Evolutionary conservation across 2,329 filamentous ascomycete genomes (phyloP).

Genomic region (Aureobasidium sp.): DNA sequence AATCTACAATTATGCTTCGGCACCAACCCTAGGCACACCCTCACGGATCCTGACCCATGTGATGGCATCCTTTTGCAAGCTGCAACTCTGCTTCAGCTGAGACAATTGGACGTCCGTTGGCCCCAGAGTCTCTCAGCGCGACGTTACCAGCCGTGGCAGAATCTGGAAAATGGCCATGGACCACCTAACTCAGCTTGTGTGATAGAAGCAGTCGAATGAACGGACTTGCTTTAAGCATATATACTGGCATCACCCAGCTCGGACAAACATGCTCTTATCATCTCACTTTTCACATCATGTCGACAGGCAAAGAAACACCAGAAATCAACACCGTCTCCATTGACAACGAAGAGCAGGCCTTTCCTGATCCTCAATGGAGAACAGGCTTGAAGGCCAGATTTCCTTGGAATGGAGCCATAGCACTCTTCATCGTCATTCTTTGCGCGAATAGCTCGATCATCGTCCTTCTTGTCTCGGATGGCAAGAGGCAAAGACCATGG

Average conservation of each 20-base stretch:
- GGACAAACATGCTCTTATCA: background rate
- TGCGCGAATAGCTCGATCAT: constrained; percentile 18
- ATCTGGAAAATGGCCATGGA: background rate
- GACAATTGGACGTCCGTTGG: background rate
- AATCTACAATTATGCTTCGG: background rate
- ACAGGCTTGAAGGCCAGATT: constrained; percentile 14
- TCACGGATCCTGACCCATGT: background rate
- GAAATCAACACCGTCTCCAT: background rate
- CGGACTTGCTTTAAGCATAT: background rate
- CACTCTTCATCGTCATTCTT: constrained; percentile 19
- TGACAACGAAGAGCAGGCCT: background rate
- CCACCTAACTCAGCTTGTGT: background rate
- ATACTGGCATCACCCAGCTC: background rate
- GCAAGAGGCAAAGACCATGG: constrained; percentile 17
- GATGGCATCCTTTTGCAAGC: background rate
- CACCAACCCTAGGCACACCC: background rate
- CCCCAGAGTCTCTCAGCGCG: background rate
- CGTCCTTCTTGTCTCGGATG: constrained; percentile 16
- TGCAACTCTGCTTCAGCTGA: background rate
- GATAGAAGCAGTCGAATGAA: background rate
- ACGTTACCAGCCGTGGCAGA: background rate
- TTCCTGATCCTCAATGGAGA: constrained; percentile 3
- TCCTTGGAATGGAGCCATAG: constrained; percentile 19
- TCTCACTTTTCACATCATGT: background rate
- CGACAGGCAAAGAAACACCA: background rate